phyloP scores from a whole-genome alignment of 306 rosid species.

The Bauhinia variegata region DNA sequence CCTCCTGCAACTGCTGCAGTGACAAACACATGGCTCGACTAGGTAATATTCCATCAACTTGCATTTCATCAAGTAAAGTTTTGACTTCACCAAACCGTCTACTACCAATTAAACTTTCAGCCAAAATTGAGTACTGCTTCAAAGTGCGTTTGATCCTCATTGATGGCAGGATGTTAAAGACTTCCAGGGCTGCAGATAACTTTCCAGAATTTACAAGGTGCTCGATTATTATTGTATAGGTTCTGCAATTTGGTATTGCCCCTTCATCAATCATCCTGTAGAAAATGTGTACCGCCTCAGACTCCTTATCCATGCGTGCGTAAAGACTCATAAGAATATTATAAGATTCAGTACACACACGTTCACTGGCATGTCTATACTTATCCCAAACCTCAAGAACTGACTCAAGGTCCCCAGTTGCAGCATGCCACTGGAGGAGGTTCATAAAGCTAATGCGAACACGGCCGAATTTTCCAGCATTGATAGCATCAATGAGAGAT shows the following conservation, averaged over 20 bases:
- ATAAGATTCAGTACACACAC: conserved; percentile 66
- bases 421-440: conserved; percentile 70
- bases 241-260: conserved; percentile 69
- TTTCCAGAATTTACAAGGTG: conserved; percentile 66
- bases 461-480: conserved; percentile 47
- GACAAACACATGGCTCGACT: conserved; percentile 55
- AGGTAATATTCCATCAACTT: conserved; percentile 71
- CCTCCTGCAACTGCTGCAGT: conserved; percentile 54
- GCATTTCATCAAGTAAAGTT: conserved; percentile 66
- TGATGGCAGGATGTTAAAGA: conserved; percentile 58
- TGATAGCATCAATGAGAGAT: conserved; percentile 50
- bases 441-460: conserved; percentile 65
- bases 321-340: conserved; percentile 69
- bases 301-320: conserved; percentile 55
- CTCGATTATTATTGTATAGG: conserved; percentile 67
- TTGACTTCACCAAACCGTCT: conserved; percentile 55
- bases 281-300: conserved; percentile 59
- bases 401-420: conserved; percentile 58
- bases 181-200: conserved; percentile 56
- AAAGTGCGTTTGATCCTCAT: conserved; percentile 75
- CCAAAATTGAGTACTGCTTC: conserved; percentile 55
- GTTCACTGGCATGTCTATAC: conserved; percentile 42
- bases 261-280: conserved; percentile 64
- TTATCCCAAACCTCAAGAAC: conserved; percentile 62
- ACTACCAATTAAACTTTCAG: conserved; percentile 50